Evolutionary conservation across 306 rosid genomes (phyloP), one percentile per base, ranked within the genome.

Genomic region (Astragalus glycyphyllos): DNA sequence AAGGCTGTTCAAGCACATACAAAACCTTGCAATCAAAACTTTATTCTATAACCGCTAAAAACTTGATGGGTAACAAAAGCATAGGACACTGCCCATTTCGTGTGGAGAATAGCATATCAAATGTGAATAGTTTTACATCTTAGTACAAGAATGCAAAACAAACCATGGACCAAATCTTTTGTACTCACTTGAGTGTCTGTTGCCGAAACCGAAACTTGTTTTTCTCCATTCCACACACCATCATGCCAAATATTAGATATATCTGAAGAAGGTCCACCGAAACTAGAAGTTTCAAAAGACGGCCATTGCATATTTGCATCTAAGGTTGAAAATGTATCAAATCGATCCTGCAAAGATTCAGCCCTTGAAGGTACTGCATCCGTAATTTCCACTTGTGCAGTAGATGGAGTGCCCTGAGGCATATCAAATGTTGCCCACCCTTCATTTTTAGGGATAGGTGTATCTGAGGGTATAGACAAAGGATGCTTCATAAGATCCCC

Each of bases 381-480:
- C 4, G 61, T 45, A 81, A 58, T 79, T 72, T 71, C 88, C 32
- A 61, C 62, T 65, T 72, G 60, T 23, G 81, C 34, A 68, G 66
- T 17, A 50, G 86, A 77, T 62, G 78, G 10, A 23, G 86, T 49
- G 58, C 80, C 29, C 65, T 78, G 86, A 55, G 87, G 97, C 7
- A 46, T 53, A 71, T 91, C 96, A 84, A 91, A 89, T 15, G 91
- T 85, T 47, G 97, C 97, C 97, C 97, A 91, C 50, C 93, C 96
- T 74, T 84, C 91, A 77, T 78, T 87, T 80, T 64, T 75, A 45
- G 91, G 85, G 57, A 73, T 67, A 75, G 82, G 75, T 44, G 77
- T 81, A 71, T 77, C 76, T 31, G 63, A 78, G 71, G 79, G 63
- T 69, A 77, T 31, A 64, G 80, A 26, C 58, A 85, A 59, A 57